Percentiles rank a stretch among this genome's conserved stretches.
phyloP scores from a whole-genome alignment of 257 asterid genomes.

The Solanum chilense region DNA sequence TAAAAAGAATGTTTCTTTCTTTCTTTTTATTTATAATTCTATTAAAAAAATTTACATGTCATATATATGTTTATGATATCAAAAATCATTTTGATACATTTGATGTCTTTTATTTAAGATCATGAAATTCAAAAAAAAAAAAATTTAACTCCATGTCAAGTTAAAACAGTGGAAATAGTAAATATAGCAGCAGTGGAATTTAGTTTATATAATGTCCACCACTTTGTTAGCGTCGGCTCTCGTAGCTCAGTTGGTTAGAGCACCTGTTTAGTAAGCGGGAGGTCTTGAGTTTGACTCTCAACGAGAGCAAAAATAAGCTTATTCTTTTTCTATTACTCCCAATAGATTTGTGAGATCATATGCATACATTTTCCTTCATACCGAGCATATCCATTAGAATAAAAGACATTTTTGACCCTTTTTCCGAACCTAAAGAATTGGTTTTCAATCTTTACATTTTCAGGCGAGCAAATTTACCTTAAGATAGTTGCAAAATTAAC shows the following conservation, averaged over 20 bases:
- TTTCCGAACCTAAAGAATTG: background rate
- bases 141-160: no score
- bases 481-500: background rate
- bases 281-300: slow-evolving; percentile 96
- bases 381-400: background rate
- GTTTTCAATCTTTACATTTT: background rate
- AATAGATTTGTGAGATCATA: background rate
- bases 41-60: no score
- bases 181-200: background rate
- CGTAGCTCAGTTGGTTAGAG: slow-evolving; percentile 98
- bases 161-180: no score
- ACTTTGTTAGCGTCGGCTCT: slow-evolving; percentile 6
- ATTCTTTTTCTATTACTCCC: background rate
- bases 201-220: no score
- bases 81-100: background rate
- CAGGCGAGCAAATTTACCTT: background rate
- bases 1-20: accelerated
- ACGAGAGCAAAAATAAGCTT: slow-evolving; percentile 14
- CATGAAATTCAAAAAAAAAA: accelerated
- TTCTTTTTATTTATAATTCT: no score
- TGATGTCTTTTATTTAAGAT: background rate
- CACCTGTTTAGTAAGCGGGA: slow-evolving; percentile 99
- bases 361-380: background rate
- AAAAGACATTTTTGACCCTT: background rate
- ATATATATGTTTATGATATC: background rate